Evolutionary conservation across 306 rosid genomes (phyloP).

Genomic region (Pyrus betulifolia): DNA sequence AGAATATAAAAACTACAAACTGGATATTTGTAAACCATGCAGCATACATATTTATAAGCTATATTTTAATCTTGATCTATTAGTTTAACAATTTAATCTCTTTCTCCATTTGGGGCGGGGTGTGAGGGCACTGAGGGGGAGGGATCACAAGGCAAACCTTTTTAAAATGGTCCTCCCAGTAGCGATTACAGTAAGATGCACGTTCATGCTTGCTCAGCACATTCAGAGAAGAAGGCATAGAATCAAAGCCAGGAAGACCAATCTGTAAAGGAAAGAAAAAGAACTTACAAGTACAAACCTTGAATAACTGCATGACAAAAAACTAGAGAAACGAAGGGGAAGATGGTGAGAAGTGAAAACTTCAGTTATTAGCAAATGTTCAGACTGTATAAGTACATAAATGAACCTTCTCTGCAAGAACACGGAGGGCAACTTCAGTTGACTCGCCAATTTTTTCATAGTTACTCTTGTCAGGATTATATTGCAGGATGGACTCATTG

Average conservation of each 20-base stretch:
- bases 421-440: conserved; percentile 98
- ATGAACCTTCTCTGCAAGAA: conserved; percentile 79
- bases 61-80: not conserved
- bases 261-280: conserved; percentile 37
- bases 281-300: conserved; percentile 2
- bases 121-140: not conserved
- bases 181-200: conserved; percentile 95
- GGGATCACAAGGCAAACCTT: conserved; percentile 42
- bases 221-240: conserved; percentile 89
- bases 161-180: conserved; percentile 89
- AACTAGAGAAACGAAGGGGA: conserved; percentile 1
- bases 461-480: conserved; percentile 83
- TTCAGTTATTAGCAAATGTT: not conserved
- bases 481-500: conserved; percentile 86
- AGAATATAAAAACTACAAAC: not conserved
- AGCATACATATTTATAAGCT: not conserved
- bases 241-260: conserved; percentile 94
- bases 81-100: not conserved
- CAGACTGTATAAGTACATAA: not conserved
- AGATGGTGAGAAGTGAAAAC: conserved; percentile 2
- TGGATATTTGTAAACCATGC: not conserved
- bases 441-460: conserved; percentile 99
- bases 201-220: conserved; percentile 93
- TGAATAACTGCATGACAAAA: not conserved
- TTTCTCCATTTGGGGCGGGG: not conserved